Conservation (phyloP, 1,284 basidiomycete genomes). For the Leccinum pallidistipes region DNA sequence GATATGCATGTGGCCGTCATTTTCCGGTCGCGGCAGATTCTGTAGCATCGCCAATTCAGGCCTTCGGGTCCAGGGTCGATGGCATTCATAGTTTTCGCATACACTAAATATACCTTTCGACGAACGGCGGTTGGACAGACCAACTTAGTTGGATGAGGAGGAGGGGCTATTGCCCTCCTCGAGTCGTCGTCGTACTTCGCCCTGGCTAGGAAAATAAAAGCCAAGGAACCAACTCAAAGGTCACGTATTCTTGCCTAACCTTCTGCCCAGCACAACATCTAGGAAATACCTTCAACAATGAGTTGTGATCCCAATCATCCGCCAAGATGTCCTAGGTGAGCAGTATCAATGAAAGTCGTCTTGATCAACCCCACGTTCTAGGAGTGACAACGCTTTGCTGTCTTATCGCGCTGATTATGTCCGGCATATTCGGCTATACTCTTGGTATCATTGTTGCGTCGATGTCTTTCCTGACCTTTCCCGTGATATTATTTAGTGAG, state of each 20-base stretch:
- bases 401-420: too few relatives aligned
- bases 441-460: too few relatives aligned
- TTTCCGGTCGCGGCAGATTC: not conserved
- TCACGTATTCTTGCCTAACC: not conserved
- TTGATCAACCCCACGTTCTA: too few relatives aligned
- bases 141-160: too few relatives aligned
- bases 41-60: not conserved
- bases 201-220: constrained; percentile 1
- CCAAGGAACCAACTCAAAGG: too few relatives aligned
- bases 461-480: too few relatives aligned
- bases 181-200: not conserved
- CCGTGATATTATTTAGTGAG: too few relatives aligned
- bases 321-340: constrained; percentile 17
- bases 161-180: not conserved
- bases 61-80: not conserved
- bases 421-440: too few relatives aligned
- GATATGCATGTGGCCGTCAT: not conserved
- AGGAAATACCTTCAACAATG: constrained; percentile 17
- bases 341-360: too few relatives aligned
- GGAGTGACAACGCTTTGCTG: too few relatives aligned
- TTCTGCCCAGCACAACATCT: not conserved
- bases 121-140: not conserved
- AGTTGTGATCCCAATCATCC: constrained; percentile 10
- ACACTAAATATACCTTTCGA: not conserved
- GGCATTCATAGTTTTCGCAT: not conserved